A percentile compares a stretch with the other conserved stretches of the same genome.
phyloP scores from a whole-genome alignment of 75 land plant species.

The Cupressus sempervirens region DNA sequence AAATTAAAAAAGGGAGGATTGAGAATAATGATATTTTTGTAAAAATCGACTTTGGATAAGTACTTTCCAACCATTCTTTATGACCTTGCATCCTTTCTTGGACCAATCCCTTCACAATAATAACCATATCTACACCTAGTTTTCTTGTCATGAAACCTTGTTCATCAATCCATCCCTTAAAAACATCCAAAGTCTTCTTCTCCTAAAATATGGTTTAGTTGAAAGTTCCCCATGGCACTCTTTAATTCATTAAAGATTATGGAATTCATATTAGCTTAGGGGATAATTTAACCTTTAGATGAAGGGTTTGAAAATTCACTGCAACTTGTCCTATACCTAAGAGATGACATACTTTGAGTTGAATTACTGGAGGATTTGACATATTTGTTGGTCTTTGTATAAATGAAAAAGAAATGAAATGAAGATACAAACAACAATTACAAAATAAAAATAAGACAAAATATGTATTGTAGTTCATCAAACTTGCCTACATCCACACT shows the following conservation, averaged over 20 bases:
- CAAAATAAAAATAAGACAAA: too few species aligned
- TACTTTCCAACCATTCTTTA: slow-evolving; percentile 58
- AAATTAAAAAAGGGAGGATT: not conserved
- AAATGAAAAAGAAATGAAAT: too few species aligned
- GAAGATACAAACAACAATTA: too few species aligned
- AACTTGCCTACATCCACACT: too few species aligned
- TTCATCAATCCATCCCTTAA: slow-evolving; percentile 56
- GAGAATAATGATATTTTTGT: not conserved
- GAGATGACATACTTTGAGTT: slow-evolving; percentile 21
- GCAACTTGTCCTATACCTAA: slow-evolving; percentile 12
- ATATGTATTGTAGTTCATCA: too few species aligned
- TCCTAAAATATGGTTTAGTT: slow-evolving; percentile 49
- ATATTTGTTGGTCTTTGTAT: slow-evolving; percentile 26
- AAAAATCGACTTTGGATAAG: not conserved
- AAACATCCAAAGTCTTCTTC: slow-evolving; percentile 65
- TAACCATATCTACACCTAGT: slow-evolving; percentile 45
- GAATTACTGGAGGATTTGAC: slow-evolving; percentile 22
- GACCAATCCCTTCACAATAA: slow-evolving; percentile 56
- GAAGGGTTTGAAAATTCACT: slow-evolving; percentile 20
- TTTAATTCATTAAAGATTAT: slow-evolving; percentile 44
- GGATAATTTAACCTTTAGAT: slow-evolving; percentile 39
- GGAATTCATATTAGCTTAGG: slow-evolving; percentile 35
- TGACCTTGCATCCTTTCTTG: slow-evolving; percentile 60
- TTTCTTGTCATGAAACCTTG: slow-evolving; percentile 27
- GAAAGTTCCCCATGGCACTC: slow-evolving; percentile 53